A percentile compares a stretch with the other conserved stretches of the same genome.
Evolutionary conservation across 768 basidiomycete species (phyloP).

Genomic region (Boletus insuetus): DNA sequence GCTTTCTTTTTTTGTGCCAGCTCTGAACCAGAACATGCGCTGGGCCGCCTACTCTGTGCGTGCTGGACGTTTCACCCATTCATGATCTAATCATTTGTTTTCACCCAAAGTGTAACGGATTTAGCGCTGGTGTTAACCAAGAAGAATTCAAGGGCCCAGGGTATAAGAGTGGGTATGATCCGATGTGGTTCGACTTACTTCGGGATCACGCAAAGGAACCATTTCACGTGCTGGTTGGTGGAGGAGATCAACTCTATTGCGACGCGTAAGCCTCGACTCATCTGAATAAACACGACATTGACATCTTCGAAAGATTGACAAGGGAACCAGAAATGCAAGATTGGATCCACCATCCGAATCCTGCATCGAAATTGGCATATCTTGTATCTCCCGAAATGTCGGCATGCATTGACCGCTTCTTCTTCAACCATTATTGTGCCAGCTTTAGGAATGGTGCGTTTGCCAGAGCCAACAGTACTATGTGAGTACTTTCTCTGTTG

Average conservation of each 20-base stretch:
- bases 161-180: constrained; percentile 80
- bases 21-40: constrained; percentile 76
- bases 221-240: constrained; percentile 90
- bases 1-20: constrained; percentile 83
- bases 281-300: background rate
- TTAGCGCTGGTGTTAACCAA: constrained; percentile 85
- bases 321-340: constrained; percentile 86
- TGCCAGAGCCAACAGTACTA: constrained; percentile 84
- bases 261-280: constrained; percentile 50
- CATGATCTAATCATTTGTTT: background rate
- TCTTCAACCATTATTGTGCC: constrained; percentile 90
- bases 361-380: constrained; percentile 54
- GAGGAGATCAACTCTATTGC: constrained; percentile 91
- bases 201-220: constrained; percentile 74
- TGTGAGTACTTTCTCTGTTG: constrained; percentile 47
- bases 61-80: constrained; percentile 6
- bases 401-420: constrained; percentile 78
- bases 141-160: constrained; percentile 83
- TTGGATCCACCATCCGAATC: constrained; percentile 68
- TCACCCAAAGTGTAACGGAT: constrained; percentile 71
- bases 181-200: constrained; percentile 92
- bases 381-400: constrained; percentile 70
- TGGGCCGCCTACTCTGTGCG: constrained; percentile 86
- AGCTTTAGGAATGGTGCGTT: constrained; percentile 86
- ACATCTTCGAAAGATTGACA: constrained; percentile 50